Base-by-base conservation (phyloP, 257 asterid species). In the Phtheirospermum japonicum region DNA sequence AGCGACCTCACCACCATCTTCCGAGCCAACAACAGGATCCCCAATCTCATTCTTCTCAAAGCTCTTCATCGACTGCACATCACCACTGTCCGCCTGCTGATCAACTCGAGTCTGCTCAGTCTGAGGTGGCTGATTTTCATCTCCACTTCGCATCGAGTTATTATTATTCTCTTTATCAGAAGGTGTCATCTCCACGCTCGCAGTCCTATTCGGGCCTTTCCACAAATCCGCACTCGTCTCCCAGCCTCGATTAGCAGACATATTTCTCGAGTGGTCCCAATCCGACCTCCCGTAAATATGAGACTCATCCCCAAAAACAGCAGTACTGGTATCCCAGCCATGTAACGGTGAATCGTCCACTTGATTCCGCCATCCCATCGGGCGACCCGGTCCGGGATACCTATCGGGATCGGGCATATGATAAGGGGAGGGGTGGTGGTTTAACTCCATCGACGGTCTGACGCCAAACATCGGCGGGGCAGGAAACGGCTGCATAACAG, bases 401-500 rank as follows among this genome's bases (percentile, higher is more conserved):
- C 94, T 82, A 56, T 92, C 95, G 68, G 90, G 74, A 67, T 87
- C 97, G 5, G 84, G 76, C 55, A 89, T 81, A 59, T 82, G 97
- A 61, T 80, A 92, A 63, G 95, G 91, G 50, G 87, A 76, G 48
- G 81, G 82, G 73, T 82, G 95, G 80, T 82, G 95, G 80, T 75
- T 87, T 64, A 87, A 73, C 45, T 93, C 97, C 88, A 89, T 74
- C n/a, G 96, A 78, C 50, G 97, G 90, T 64, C 96, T 71, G 56
- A 89, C 83, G 45, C 94, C 88, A 68, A 81, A 89, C 53, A 93
- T 75, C 17, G 90, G 92, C 1, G 87, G 90, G 67, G 82, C 77
- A 65, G 92, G 87, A 73, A 82, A 85, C 40, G 82, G 95, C 73
- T 82, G 97, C 94, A 93, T 93, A 66, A 81, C 88, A 1, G 88